Base-by-base conservation (phyloP, 768 basidiomycete species). In the Calocybe cyanea region DNA sequence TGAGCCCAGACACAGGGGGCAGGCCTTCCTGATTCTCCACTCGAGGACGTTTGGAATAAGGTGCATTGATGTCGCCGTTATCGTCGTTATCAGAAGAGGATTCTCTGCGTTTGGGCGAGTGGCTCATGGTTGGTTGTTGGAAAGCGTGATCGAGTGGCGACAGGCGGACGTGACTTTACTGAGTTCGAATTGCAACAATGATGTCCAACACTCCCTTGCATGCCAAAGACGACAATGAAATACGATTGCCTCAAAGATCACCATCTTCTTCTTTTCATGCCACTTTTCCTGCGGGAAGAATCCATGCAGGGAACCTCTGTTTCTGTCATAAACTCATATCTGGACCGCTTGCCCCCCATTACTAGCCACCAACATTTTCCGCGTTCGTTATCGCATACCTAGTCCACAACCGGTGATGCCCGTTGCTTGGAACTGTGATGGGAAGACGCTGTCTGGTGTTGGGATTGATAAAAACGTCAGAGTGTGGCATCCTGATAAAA, bases 391-490 rank as follows among this genome's bases (percentile, higher is more conserved):
- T 46, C 77, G 82, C 18, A 77, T 86, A 45, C 67, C 81, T 3
- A 81, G 77, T 40, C 62, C 77, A 14, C 82, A 85, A 54, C 64
- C 74, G 1, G 85, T 89, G 71, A 85, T 72, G 35, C 85, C 87
- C 58, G 80, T 90, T 42, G 84, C 86, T 0, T 92, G 87, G 87
- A 90, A 73, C 55, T 89, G 87, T 56, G 88, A 91, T 57, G 88
- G 88, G 13, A 83, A 82, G 68, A 83, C 83, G 46, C 69, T 91
- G 11, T 85, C 85, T 1, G 86, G 80, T n/a, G 87, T 86, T 6
- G 88, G 88, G 3, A 80, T 89, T 35, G 88, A 92, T 68, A 88
- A 85, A 57, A 65, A 69, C n/a, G 80, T 80, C 9, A 70, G 88
- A 53, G 63, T 91, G 14, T 91, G 87, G 85, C 65, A 69, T 41